Conservation (phyloP, 495 filamentous ascomycete species). For the Pyrenopolyporus hunteri region DNA sequence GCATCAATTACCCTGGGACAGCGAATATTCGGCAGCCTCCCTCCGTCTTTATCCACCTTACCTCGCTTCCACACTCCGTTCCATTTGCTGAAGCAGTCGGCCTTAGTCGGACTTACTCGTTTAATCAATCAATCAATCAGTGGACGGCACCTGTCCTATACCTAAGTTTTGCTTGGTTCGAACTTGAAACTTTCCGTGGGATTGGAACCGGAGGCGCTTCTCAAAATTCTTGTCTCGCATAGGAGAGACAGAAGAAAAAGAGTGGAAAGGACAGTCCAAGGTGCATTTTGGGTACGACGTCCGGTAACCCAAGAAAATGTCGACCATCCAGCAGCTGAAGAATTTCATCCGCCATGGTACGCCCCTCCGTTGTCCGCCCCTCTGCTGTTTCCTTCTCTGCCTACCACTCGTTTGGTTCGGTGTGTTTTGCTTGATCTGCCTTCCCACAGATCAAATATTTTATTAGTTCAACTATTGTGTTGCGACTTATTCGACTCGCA, state of each 20-base stretch:
- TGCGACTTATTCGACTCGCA: background rate
- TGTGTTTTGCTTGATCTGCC: conserved; percentile 11
- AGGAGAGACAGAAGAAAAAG: conserved; percentile 17
- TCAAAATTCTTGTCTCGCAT: conserved; percentile 24
- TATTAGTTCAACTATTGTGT: background rate
- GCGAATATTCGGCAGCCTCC: conserved; percentile 22
- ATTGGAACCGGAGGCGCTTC: conserved; percentile 19
- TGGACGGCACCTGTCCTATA: conserved; percentile 6
- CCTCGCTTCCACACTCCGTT: too few relatives aligned
- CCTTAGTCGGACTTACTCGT: background rate
- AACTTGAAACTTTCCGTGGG: conserved; percentile 24
- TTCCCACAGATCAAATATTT: background rate
- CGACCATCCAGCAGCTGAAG: conserved; percentile 80
- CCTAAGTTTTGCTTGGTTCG: conserved; percentile 18
- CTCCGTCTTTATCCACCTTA: background rate
- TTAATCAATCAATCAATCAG: background rate
- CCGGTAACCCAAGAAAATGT: conserved; percentile 60
- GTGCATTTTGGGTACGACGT: conserved; percentile 24
- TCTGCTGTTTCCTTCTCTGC: conserved; percentile 11
- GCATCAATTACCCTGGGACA: conserved; percentile 4
- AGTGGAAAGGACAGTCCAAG: conserved; percentile 16
- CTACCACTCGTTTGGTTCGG: conserved; percentile 4
- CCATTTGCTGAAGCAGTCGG: background rate
- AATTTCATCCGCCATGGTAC: conserved; percentile 96
- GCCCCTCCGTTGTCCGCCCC: conserved; percentile 21